A percentile compares a stretch with the other conserved stretches of the same genome.
phyloP scores from a whole-genome alignment of 176 grass and related monocot genomes.

The Canna indica region DNA sequence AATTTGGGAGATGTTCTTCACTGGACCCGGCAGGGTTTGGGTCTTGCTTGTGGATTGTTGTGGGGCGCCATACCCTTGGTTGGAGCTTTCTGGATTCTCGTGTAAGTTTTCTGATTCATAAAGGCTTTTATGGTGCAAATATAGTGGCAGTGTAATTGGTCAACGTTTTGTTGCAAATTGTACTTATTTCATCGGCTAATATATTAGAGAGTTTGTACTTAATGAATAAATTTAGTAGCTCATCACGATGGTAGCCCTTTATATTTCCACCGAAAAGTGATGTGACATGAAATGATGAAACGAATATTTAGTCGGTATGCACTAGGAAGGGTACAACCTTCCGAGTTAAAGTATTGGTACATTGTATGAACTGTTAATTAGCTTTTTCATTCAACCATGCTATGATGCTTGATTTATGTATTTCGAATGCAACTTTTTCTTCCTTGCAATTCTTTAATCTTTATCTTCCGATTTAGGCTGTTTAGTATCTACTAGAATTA shows the following conservation, averaged over 20 bases:
- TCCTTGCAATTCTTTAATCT: too few relatives aligned
- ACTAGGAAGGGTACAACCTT: not conserved
- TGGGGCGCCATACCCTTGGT: conserved; percentile 83
- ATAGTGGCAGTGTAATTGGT: not conserved
- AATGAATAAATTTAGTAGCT: not conserved
- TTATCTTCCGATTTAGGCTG: too few relatives aligned
- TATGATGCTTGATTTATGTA: too few relatives aligned
- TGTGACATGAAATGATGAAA: not conserved
- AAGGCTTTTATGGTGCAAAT: not conserved
- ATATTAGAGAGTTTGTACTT: not conserved
- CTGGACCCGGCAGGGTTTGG: conserved; percentile 88
- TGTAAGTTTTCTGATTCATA: conserved; percentile 33
- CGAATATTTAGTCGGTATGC: not conserved
- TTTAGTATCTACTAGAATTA: too few relatives aligned
- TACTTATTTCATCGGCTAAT: not conserved
- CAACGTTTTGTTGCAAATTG: not conserved
- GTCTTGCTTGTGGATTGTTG: conserved; percentile 64
- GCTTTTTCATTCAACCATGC: too few relatives aligned
- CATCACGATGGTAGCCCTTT: not conserved
- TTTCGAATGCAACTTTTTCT: too few relatives aligned
- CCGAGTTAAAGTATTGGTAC: too few relatives aligned
- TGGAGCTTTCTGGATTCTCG: conserved; percentile 76
- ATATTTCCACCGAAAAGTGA: not conserved
- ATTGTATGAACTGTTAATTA: too few relatives aligned
- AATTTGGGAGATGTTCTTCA: conserved; percentile 74